These are phyloP conservation scores for Torulaspora maleeae DNA, from an alignment of 805 yeast species.

Conservation along the genomic window DNA sequence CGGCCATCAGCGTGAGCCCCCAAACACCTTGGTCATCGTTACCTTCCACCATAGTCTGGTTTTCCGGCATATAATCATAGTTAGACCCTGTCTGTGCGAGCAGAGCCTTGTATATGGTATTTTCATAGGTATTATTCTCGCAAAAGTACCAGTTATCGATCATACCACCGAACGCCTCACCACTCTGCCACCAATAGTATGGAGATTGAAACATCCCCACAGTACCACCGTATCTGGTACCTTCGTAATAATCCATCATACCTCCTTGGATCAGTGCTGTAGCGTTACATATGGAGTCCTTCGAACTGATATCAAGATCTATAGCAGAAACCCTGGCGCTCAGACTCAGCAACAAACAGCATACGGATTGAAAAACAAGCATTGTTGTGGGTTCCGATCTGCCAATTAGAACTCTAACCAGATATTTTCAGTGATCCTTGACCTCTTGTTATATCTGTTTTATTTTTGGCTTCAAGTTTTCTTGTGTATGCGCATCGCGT, in stretches of 20 bases:
- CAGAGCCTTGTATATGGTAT: conserved; percentile 51
- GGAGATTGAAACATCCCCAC: conserved; percentile 67
- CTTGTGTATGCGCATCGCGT: neutral
- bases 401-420: neutral
- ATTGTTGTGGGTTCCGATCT: neutral
- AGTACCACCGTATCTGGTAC: conserved; percentile 55
- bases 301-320: conserved; percentile 38
- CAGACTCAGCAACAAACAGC: conserved; percentile 2
- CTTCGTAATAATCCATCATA: conserved; percentile 63
- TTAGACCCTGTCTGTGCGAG: conserved; percentile 41
- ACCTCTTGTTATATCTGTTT: neutral
- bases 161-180: conserved; percentile 65
- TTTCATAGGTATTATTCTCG: conserved; percentile 59
- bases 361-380: neutral
- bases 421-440: neutral
- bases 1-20: conserved; percentile 60
- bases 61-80: conserved; percentile 54
- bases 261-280: conserved; percentile 57
- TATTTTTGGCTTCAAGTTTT: conserved; percentile 5
- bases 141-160: conserved; percentile 72
- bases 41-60: conserved; percentile 65
- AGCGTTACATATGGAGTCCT: conserved; percentile 50
- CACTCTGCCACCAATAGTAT: conserved; percentile 89
- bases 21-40: conserved; percentile 71
- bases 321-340: conserved; percentile 27